phyloP scores from a whole-genome alignment of 306 rosid species.

The Pyrus bretschneideri region DNA sequence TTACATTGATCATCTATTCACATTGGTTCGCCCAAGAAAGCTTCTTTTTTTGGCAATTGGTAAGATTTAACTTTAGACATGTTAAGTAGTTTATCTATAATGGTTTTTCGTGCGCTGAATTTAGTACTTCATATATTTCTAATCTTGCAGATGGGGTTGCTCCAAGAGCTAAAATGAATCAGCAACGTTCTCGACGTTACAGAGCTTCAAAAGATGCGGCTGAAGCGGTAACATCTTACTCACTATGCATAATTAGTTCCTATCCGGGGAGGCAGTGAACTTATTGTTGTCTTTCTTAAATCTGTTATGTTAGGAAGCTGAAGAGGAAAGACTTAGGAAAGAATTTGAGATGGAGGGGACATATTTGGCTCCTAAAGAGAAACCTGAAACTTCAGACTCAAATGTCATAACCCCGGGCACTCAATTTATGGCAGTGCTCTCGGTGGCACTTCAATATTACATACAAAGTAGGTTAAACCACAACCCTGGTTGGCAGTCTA shows the following conservation, averaged over 20 bases:
- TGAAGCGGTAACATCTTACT: slow-evolving; percentile 60
- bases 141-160: slow-evolving; percentile 80
- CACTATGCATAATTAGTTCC: slow-evolving; percentile 12
- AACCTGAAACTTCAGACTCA: slow-evolving; percentile 73
- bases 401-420: slow-evolving; percentile 98
- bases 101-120: not conserved
- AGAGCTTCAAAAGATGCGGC: slow-evolving; percentile 97
- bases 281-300: slow-evolving; percentile 3
- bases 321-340: slow-evolving; percentile 69
- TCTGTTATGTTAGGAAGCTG: slow-evolving; percentile 69
- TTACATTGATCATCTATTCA: slow-evolving; percentile 80
- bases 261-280: slow-evolving; percentile 13
- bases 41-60: slow-evolving; percentile 91
- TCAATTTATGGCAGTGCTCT: slow-evolving; percentile 80
- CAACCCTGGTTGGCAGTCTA: slow-evolving; percentile 72
- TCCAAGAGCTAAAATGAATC: slow-evolving; percentile 99
- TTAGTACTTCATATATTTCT: not conserved
- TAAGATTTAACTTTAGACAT: slow-evolving; percentile 21
- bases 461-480: slow-evolving; percentile 70
- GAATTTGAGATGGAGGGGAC: slow-evolving; percentile 64
- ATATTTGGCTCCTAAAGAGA: slow-evolving; percentile 47
- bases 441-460: slow-evolving; percentile 88
- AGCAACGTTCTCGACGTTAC: slow-evolving; percentile 94
- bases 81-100: not conserved
- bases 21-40: slow-evolving; percentile 93